Conservation (phyloP, 805 yeast genomes). For the Zygoascus flipseniorum region DNA sequence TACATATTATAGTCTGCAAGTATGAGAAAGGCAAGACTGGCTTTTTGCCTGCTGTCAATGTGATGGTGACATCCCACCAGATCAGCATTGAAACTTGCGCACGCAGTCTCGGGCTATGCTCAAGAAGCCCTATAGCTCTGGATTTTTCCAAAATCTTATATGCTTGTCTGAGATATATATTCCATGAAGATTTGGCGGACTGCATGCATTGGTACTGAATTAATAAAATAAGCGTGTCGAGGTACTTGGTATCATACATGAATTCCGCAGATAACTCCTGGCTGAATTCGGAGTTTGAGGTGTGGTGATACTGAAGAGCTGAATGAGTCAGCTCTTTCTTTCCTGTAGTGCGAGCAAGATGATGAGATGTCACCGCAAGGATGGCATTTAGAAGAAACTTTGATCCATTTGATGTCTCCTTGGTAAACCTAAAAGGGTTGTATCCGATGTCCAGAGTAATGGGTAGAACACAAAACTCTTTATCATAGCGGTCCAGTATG, state of each 20-base stretch:
- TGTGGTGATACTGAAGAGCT: background rate
- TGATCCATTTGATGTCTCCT: background rate
- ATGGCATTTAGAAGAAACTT: background rate
- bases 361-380: background rate
- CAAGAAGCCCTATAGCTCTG: background rate
- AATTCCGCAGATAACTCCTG: background rate
- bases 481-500: background rate
- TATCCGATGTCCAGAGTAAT: background rate
- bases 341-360: background rate
- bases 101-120: background rate
- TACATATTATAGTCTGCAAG: background rate
- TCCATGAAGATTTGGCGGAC: background rate
- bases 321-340: background rate
- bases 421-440: background rate
- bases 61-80: conserved; percentile 1
- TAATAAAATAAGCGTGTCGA: background rate
- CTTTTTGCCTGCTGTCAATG: background rate
- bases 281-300: background rate
- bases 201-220: background rate
- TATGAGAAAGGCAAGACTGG: background rate
- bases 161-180: background rate
- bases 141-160: background rate
- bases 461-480: background rate
- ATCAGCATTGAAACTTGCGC: background rate
- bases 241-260: background rate